Conservation (phyloP, 192 early-diverging fungal species). For the Coemansia sp. region DNA sequence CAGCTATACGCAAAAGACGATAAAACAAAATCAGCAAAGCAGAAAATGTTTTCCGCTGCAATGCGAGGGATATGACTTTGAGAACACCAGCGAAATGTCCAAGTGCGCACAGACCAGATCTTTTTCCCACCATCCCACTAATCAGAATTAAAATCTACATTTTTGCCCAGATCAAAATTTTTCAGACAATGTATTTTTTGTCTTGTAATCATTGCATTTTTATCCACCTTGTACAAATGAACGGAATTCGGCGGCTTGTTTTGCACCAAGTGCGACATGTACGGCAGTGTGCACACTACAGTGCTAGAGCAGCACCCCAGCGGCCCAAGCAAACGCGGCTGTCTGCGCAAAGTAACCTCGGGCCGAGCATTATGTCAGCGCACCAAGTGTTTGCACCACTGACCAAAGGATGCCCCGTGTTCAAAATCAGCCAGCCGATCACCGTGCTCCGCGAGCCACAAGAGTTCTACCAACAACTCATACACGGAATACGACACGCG, state of each 20-base stretch:
- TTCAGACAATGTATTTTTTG: too few relatives aligned
- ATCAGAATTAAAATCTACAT: too few relatives aligned
- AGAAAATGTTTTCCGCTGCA: constrained; percentile 3
- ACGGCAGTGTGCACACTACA: background rate
- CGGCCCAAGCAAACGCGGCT: background rate
- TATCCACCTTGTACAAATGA: background rate
- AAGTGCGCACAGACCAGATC: background rate
- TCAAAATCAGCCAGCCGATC: constrained; percentile 42
- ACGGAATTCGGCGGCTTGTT: background rate
- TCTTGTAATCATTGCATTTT: background rate
- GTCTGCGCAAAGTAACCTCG: background rate
- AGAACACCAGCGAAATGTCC: background rate
- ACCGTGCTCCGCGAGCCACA: constrained; percentile 56
- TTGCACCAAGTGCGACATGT: background rate
- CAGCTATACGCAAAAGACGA: background rate
- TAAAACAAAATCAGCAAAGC: background rate
- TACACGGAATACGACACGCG: constrained; percentile 66
- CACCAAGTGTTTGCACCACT: constrained; percentile 32
- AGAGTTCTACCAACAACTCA: constrained; percentile 56
- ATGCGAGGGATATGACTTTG: background rate
- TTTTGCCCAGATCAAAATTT: too few relatives aligned
- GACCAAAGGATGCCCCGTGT: constrained; percentile 37
- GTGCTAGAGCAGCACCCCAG: background rate
- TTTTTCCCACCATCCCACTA: too few relatives aligned
- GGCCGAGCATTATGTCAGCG: background rate